These are phyloP conservation scores for Aspergillus floridensis DNA, from an alignment of 2,329 filamentous ascomycete genomes.

Conservation along the genomic window DNA sequence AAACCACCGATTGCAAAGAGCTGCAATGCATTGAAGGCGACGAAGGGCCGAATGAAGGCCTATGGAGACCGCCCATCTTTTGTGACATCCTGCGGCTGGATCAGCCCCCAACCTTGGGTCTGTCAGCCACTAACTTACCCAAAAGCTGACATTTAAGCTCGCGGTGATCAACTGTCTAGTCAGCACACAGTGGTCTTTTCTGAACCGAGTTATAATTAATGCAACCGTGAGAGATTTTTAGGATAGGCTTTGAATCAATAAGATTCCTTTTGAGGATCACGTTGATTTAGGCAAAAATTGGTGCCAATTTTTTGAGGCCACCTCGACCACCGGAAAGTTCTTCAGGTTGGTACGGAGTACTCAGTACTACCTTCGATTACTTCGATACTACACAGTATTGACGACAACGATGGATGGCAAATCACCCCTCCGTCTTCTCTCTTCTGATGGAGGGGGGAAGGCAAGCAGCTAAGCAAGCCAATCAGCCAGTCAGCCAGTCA, in stretches of 20 bases:
- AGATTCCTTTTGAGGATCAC: not conserved
- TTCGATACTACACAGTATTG: not conserved
- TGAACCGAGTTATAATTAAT: not conserved
- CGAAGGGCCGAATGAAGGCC: not conserved
- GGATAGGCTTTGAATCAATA: not conserved
- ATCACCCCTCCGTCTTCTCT: not conserved
- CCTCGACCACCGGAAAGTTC: not conserved
- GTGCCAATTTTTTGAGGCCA: not conserved
- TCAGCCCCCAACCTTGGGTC: no score
- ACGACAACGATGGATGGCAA: not conserved
- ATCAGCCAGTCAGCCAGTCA: slow-evolving; percentile 7
- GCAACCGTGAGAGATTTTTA: not conserved
- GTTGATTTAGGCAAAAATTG: not conserved
- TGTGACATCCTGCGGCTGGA: no score
- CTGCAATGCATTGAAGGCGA: not conserved
- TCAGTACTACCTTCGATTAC: not conserved
- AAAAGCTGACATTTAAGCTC: not conserved
- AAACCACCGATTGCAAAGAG: not conserved
- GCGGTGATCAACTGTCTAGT: not conserved
- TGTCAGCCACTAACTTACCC: no score
- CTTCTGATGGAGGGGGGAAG: not conserved
- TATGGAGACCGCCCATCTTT: no score
- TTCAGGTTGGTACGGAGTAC: not conserved
- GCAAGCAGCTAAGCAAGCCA: not conserved
- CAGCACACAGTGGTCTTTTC: not conserved